These are phyloP conservation scores for Metschnikowia drakensbergensis DNA, from an alignment of 805 yeast species.

Conservation along the genomic window DNA sequence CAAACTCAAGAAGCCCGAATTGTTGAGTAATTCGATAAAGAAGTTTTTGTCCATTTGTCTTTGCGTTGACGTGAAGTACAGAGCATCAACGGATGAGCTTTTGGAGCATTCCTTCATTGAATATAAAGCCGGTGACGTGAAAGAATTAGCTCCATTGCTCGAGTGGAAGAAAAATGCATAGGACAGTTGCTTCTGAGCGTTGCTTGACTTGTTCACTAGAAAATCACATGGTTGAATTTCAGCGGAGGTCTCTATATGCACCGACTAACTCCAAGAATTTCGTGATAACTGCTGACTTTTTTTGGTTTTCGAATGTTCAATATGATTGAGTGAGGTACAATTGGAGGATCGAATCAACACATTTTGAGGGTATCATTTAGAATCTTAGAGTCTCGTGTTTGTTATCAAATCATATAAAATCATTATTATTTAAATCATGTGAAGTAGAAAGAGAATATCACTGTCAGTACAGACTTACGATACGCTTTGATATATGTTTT, in stretches of 20 bases:
- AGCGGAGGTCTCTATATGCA: neutral
- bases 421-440: no score
- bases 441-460: no score
- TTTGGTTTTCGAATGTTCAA: no score
- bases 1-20: slow-evolving; percentile 62
- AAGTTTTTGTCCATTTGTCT: slow-evolving; percentile 85
- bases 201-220: neutral
- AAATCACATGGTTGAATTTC: neutral
- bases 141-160: slow-evolving; percentile 56
- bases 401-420: no score
- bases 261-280: no score
- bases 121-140: slow-evolving; percentile 55
- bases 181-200: neutral
- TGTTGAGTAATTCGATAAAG: slow-evolving; percentile 70
- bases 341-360: no score
- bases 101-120: slow-evolving; percentile 70
- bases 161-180: slow-evolving; percentile 39
- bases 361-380: no score
- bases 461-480: no score
- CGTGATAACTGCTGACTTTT: no score
- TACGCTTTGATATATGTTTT: no score
- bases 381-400: no score
- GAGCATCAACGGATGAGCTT: slow-evolving; percentile 88
- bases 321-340: no score
- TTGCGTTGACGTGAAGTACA: slow-evolving; percentile 87